Base-by-base conservation (phyloP, 192 early-diverging fungal species). In the Backusella sp. region DNA sequence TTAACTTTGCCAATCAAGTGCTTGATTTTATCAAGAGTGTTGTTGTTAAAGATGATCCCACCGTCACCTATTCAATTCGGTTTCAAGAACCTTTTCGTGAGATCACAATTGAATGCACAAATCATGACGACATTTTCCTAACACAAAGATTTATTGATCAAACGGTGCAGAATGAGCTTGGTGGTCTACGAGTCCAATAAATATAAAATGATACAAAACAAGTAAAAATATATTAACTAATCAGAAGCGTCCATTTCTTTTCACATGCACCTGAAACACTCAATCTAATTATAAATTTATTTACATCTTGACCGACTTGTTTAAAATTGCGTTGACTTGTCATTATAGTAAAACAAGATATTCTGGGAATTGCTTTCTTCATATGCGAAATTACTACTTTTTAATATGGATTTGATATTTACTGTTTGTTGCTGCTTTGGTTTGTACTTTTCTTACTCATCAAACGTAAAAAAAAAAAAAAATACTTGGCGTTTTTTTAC, bases 1-100 rank as follows among this genome's bases (percentile, higher is more conserved):
- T 98, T 59, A 94, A 91, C 74, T 97, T 96, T 87, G 91, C 91
- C 8, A 83, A 93, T 66, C 75, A 83, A 17, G 77, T 96, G 2
- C 79, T 96, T 21, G 80, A 72, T 11, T 90, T 86, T 78, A 44
- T 90, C 11, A 77, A 73, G 37, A 73, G 66, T 19, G 68, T 74
- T 12, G 72, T 90, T 26, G 59, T 73, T 4, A 68, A 78, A 19
- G 84, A 90, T 68, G 85, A 90, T 75, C 80, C 85, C 3, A 75
- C 75, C 14, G 68, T 74, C 0, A 85, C 85, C 0, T 88, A 88
- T 37, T 72, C 80, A 0, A 86, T 90, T 65, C 35, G 66, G 0
- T 88, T 83, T 77, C 73, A 74, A 34, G 34, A 65, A n/a, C 87
- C 85, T 2, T 90, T 77, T 72, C 30, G 80, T 37, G 82, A 83